A percentile compares a stretch with the other conserved stretches of the same genome.
phyloP scores from a whole-genome alignment of 345 rosid species.

The Abelmoschus esculentus region DNA sequence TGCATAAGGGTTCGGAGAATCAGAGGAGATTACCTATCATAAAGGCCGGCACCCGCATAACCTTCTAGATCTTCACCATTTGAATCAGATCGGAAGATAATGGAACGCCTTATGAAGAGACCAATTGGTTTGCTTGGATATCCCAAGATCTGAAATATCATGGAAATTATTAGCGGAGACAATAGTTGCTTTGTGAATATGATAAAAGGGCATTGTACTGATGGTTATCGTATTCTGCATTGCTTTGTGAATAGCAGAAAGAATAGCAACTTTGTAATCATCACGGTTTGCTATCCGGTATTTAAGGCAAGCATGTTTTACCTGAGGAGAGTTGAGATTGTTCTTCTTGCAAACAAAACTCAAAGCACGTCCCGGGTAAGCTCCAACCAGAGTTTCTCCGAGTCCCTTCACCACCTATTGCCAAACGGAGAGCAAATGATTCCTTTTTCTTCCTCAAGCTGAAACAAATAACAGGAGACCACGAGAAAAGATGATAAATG shows the following conservation, averaged over 20 bases:
- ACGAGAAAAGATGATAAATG: neutral
- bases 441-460: neutral
- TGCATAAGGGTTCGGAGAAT: neutral
- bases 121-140: slow-evolving; percentile 97
- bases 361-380: slow-evolving; percentile 96
- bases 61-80: slow-evolving; percentile 99
- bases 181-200: neutral
- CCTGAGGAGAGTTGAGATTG: slow-evolving; percentile 71
- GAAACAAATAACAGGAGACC: neutral
- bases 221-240: neutral
- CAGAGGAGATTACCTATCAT: slow-evolving; percentile 64
- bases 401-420: slow-evolving; percentile 87
- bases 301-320: slow-evolving; percentile 14
- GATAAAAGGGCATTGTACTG: neutral
- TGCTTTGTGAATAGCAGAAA: neutral
- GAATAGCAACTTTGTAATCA: neutral
- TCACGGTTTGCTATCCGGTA: neutral
- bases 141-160: slow-evolving; percentile 58
- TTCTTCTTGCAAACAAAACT: slow-evolving; percentile 81
- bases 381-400: slow-evolving; percentile 97
- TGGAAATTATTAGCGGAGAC: slow-evolving; percentile 13
- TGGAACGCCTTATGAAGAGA: slow-evolving; percentile 83
- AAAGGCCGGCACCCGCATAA: slow-evolving; percentile 99
- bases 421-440: slow-evolving; percentile 5
- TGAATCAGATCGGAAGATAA: slow-evolving; percentile 92